Base-by-base conservation (phyloP, 495 filamentous ascomycete genomes). In the Xylaria grammica region DNA sequence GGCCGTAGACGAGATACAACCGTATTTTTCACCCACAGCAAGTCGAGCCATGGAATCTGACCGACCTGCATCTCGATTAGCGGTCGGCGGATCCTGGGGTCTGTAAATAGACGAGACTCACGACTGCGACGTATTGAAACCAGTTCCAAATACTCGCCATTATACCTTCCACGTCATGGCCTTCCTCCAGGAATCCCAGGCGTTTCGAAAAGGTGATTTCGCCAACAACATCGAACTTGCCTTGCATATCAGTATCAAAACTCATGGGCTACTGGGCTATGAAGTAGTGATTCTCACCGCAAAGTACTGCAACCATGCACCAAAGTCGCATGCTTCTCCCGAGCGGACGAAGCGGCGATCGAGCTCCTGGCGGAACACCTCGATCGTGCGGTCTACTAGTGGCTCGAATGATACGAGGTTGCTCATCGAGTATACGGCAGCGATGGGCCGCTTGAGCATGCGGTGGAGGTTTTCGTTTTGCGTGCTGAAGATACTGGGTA, bases 171-270 rank as follows among this genome's bases (percentile, higher is more conserved):
- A 85, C 78, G 34, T 87, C 85, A 9, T 79, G 61, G 17, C 83
- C 85, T 22, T 66, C 46, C 51, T 84, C 82, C 1, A 86, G 72
- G 63, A 85, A 84, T 0, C 84, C 82, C 55, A 86, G 81, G 13
- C 81, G 76, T 30, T 82, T 76, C 3, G 80, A 83, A 58, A 82
- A 88, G 0, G 83, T 85, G 44, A 88, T 82, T 44, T 80, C 71
- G 15, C 83, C 83, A 52, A 88, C 84, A 2, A 88, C 85, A 65
- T 87, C 86, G 65, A 86, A 86, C 40, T 78, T 7, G 63, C 27
- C 40, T 69, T 74, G 3, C 56, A 63, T 1, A 69, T 69, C 8
- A 57, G 42, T 6, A 65, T 62, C 8, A 70, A 4, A 13, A 7
- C 5, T 20, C 6, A 36, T 36, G 11, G 34, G 34, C 11, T 11